These are phyloP conservation scores for Prunella vulgaris DNA, from an alignment of 257 asterid species.

Conservation along the genomic window DNA sequence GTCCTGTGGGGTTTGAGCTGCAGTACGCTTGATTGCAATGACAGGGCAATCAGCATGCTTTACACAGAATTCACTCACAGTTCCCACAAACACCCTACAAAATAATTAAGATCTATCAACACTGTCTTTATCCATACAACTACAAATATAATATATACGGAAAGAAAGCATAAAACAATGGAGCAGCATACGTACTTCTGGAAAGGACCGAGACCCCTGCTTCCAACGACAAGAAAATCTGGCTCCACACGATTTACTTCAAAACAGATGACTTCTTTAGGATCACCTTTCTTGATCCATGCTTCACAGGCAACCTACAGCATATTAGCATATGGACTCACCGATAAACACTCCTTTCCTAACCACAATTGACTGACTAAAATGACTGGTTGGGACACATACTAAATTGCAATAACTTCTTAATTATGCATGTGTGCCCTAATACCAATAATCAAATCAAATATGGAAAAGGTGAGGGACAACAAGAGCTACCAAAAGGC, in stretches of 20 bases:
- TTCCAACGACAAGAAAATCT: slow-evolving; percentile 80
- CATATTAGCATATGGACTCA: background rate
- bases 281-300: slow-evolving; percentile 75
- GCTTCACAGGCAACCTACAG: slow-evolving; percentile 82
- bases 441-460: background rate
- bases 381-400: background rate
- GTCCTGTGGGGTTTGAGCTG: slow-evolving; percentile 57
- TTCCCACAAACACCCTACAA: slow-evolving; percentile 85
- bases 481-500: background rate
- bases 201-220: slow-evolving; percentile 92
- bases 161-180: background rate
- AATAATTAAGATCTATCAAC: background rate
- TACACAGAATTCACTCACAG: slow-evolving; percentile 80
- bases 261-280: slow-evolving; percentile 72
- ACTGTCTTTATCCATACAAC: background rate
- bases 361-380: background rate
- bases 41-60: slow-evolving; percentile 72
- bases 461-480: background rate
- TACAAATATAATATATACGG: background rate
- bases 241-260: slow-evolving; percentile 66
- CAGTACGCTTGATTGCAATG: slow-evolving; percentile 39
- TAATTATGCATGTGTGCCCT: background rate
- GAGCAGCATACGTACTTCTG: slow-evolving; percentile 44
- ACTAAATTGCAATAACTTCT: background rate
- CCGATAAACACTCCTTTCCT: background rate